Evolutionary conservation across 306 rosid genomes (phyloP).

Genomic region (Chamaecrista fasciculata): DNA sequence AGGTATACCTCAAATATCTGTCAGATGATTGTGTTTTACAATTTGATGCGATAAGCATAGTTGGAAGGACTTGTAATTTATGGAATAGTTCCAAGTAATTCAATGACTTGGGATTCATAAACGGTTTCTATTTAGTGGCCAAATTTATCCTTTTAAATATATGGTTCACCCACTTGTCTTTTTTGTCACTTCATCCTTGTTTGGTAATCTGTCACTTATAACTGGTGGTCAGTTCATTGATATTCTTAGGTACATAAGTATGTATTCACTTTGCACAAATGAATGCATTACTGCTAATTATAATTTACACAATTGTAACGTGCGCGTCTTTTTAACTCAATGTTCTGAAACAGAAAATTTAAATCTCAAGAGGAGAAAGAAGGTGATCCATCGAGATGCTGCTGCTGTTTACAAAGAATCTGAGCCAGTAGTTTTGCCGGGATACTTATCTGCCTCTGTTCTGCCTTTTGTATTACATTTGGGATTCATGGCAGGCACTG

Average conservation of each 20-base stretch:
- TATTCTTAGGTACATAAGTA: not conserved
- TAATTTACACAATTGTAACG: slow-evolving; percentile 5
- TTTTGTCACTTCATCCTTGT: slow-evolving; percentile 9
- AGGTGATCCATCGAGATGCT: slow-evolving; percentile 21
- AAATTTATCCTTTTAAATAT: slow-evolving; percentile 8
- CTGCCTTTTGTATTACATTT: slow-evolving; percentile 79
- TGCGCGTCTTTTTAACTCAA: not conserved
- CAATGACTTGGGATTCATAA: slow-evolving; percentile 11
- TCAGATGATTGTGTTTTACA: slow-evolving; percentile 22
- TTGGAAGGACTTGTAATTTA: slow-evolving; percentile 14
- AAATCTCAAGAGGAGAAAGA: slow-evolving; percentile 57
- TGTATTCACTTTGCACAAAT: not conserved
- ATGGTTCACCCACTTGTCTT: slow-evolving; percentile 1
- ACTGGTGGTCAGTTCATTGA: not conserved
- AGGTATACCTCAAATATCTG: slow-evolving; percentile 43
- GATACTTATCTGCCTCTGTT: slow-evolving; percentile 65
- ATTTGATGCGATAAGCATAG: not conserved
- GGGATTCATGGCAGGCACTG: slow-evolving; percentile 81
- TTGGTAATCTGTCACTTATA: slow-evolving; percentile 17
- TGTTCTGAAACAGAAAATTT: slow-evolving; percentile 42
- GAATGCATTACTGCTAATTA: not conserved
- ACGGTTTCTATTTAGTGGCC: not conserved
- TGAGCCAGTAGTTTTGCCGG: slow-evolving; percentile 34
- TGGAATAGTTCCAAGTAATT: not conserved
- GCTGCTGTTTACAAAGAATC: slow-evolving; percentile 32